Conservation (phyloP, 163 green algal species). For the Chlorella variabilis region DNA sequence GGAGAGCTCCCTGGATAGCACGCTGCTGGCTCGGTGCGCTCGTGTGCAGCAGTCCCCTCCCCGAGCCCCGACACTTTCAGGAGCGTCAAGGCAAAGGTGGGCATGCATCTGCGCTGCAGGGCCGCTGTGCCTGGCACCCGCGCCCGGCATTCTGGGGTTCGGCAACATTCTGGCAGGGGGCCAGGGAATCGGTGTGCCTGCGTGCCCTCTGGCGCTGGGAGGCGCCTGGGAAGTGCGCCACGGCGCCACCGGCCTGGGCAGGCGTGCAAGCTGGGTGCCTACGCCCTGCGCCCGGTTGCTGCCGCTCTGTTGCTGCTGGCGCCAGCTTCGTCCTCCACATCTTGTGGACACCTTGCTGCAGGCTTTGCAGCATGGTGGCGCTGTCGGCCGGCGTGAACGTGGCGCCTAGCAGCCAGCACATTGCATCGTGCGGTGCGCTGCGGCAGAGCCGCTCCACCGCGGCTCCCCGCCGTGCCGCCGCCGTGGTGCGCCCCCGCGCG, state of each 20-base stretch:
- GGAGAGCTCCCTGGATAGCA: background rate
- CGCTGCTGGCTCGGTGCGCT: background rate
- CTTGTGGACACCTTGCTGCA: background rate
- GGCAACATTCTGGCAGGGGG: too few relatives aligned
- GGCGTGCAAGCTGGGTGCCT: background rate
- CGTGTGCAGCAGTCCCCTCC: background rate
- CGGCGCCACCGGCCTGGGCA: too few relatives aligned
- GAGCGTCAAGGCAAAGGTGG: background rate
- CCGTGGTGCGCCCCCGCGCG: background rate
- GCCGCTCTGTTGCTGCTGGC: background rate
- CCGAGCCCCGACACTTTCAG: background rate
- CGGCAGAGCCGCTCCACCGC: background rate
- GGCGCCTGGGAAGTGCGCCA: too few relatives aligned
- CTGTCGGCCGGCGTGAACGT: background rate
- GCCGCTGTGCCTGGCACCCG: too few relatives aligned
- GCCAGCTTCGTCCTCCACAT: background rate
- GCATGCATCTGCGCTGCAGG: background rate
- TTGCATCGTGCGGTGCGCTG: background rate
- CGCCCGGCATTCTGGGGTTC: background rate
- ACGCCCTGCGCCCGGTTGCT: too few relatives aligned
- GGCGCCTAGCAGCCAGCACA: slow-evolving; percentile 8
- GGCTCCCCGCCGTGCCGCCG: background rate
- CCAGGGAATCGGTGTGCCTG: too few relatives aligned
- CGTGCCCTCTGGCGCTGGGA: too few relatives aligned
- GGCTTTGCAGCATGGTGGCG: background rate